Evolutionary conservation across 176 grass and related monocot genomes (phyloP), one percentile per base, ranked within the genome.

Genomic region (Triticum urartu): DNA sequence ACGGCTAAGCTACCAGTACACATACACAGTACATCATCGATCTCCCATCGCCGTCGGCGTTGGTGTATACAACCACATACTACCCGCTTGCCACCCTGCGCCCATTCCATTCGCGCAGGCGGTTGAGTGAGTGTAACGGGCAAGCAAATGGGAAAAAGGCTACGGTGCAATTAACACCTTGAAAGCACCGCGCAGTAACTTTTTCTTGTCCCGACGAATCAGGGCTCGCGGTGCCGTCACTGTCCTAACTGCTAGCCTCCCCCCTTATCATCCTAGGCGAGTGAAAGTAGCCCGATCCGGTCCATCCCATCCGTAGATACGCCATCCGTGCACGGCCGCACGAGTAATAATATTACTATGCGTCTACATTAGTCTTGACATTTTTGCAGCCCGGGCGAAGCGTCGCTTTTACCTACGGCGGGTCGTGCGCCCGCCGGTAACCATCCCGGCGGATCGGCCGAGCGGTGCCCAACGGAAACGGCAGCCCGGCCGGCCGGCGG

Each of bases 91-190:
- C 0, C 15, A 48, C 1, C 28, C 8, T 14, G 2, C 59, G n/a
- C 32, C 21, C n/a, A 26, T 39, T 85, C 35, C 5, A 25, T 25
- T 25, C 25, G 25, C 22, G 3, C n/a, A 24, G 21, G 3, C 75
- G 43, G 85, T 79, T 83, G 80, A 33, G 89, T 33, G 25, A 73
- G 72, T 11, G 80, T 83, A 42, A 83, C 12, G 24, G 20, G 25
- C 75, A 84, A 67, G 75, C 59, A 25, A 74, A 28, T 1, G 3
- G 59, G 11, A 5, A 64, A 48, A 28, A 6, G 32, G 6, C 4
- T 58, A 45, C 45, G 11, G 13, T 48, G 45, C 72, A 82, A 52
- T 22, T 62, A 82, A 82, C 12, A 2, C 39, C 21, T 6, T 22
- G 50, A 82, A 52, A 70, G 64, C 71, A 72, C 11, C 72, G 21